Evolutionary conservation across 1,139 yeast species (phyloP).

Genomic region (Yamadazyma membranifaciens): DNA sequence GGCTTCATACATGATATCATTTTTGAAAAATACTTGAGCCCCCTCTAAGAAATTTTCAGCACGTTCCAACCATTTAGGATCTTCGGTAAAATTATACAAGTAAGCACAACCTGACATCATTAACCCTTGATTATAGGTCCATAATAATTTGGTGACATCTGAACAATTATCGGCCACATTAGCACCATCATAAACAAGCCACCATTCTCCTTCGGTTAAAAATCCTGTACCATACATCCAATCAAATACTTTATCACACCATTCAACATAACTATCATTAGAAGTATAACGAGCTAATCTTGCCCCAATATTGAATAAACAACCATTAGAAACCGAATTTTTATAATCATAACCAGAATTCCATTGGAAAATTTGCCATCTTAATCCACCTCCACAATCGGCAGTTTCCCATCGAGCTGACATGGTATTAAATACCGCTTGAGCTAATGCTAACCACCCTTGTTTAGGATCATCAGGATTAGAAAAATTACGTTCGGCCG

Average conservation of each 20-base stretch:
- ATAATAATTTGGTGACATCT: conserved; percentile 55
- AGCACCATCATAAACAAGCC: conserved; percentile 79
- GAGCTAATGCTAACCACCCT: conserved; percentile 70
- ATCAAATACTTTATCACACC: conserved; percentile 78
- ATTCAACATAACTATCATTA: conserved; percentile 67
- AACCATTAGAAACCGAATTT: conserved; percentile 87
- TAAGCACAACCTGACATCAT: conserved; percentile 80
- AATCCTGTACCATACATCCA: conserved; percentile 73
- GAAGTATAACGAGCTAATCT: conserved; percentile 83
- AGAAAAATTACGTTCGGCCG: conserved; percentile 77
- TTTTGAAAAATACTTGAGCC: conserved; percentile 56
- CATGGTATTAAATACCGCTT: conserved; percentile 89
- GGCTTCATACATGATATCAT: conserved; percentile 69
- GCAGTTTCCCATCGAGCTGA: conserved; percentile 78
- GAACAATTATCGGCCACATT: conserved; percentile 62
- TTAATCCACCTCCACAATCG: conserved; percentile 80
- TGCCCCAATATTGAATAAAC: conserved; percentile 84
- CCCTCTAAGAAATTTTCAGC: conserved; percentile 52
- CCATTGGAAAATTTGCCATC: conserved; percentile 98
- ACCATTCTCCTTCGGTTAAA: conserved; percentile 44
- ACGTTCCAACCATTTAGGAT: conserved; percentile 65
- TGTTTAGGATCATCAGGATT: conserved; percentile 47
- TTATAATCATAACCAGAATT: conserved; percentile 92
- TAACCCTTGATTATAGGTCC: conserved; percentile 90
- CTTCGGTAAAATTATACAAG: conserved; percentile 71